Base-by-base conservation (phyloP, 371 early-diverging fungal species). In the Mucor irregularis region DNA sequence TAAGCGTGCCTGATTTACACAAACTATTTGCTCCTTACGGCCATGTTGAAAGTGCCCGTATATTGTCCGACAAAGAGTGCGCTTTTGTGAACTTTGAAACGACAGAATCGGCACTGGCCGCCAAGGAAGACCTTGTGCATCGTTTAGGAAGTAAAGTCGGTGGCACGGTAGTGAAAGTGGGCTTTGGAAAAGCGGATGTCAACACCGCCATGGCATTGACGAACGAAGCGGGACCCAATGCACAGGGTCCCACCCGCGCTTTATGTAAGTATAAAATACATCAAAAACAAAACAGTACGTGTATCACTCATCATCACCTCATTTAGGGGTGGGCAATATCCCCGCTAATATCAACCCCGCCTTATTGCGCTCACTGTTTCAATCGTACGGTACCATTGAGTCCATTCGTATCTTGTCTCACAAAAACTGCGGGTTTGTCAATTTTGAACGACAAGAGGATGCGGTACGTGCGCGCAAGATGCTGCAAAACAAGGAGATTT, bases 351-450 rank as follows among this genome's bases (percentile, higher is more conserved):
- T 90, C 7, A 88, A 90, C 9, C 84, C 94, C 4, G 81, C 80
- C 17, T 82, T 87, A 45, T 75, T 96, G 39, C 84, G 88, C 45
- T 68, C 74, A 3, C 71, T 92, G 35, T 95, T 96, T 64, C 60
- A 82, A 22, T 75, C 78, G 17, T 96, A 82, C 69, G 97, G 97
- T 26, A 57, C 83, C 0, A 90, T 97, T 49, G 97, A 97, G 69
- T 94, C 94, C 4, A 91, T 91, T 16, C 87, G 97, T 5, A 91
- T 97, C 0, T 66, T 96, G 67, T 89, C 93, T 8, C 94, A 94
- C 78, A 97, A 97, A 65, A 94, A 92, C 68, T 97, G 96, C 69
- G 97, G 96, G 0, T 97, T 97, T 68, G 92, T 97, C 58, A 96
- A 96, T 73, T 97, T 95, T 72, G 85, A 85, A 14, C 75, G 72